Percentiles rank a stretch among this genome's conserved stretches.
These are phyloP conservation scores for Phyllachora maydis DNA, from an alignment of 2,329 filamentous ascomycete species.

Conservation along the genomic window DNA sequence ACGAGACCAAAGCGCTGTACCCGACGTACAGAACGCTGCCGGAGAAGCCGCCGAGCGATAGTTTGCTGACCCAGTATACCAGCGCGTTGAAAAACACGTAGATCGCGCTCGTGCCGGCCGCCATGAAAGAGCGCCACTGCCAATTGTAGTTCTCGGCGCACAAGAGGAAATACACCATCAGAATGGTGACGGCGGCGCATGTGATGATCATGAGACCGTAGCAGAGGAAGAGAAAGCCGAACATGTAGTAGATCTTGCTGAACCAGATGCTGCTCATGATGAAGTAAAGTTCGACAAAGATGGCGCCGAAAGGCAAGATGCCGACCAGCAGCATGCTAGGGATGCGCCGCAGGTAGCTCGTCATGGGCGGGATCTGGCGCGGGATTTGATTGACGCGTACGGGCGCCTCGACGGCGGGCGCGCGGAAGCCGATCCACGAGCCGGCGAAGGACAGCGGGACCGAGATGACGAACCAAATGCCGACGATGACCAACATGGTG, in stretches of 20 bases:
- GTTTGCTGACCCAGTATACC: conserved; percentile 74
- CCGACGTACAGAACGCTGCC: conserved; percentile 84
- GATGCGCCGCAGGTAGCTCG: conserved; percentile 65
- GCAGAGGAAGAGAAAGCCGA: conserved; percentile 94
- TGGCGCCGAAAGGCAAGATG: conserved; percentile 83
- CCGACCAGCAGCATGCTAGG: conserved; percentile 87
- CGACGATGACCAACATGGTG: conserved; percentile 84
- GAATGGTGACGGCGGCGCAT: conserved; percentile 72
- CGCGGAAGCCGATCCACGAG: conserved; percentile 83
- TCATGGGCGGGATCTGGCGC: conserved; percentile 74
- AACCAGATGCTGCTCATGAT: conserved; percentile 99
- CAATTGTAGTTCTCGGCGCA: conserved; percentile 97
- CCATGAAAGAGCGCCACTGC: conserved; percentile 93
- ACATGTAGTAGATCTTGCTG: conserved; percentile 99
- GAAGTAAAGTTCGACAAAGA: conserved; percentile 97
- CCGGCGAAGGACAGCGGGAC: conserved; percentile 78
- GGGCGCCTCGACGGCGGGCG: conserved; percentile 49
- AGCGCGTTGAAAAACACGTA: conserved; percentile 89
- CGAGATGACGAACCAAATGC: conserved; percentile 94
- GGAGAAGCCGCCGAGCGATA: conserved; percentile 67
- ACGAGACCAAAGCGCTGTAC: conserved; percentile 75
- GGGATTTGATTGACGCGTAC: conserved; percentile 96
- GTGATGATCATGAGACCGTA: conserved; percentile 96
- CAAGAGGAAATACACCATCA: conserved; percentile 91
- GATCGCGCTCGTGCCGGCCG: conserved; percentile 70